phyloP scores from a whole-genome alignment of 2,329 filamentous ascomycete genomes.

The Trichoderma afroharzianum region DNA sequence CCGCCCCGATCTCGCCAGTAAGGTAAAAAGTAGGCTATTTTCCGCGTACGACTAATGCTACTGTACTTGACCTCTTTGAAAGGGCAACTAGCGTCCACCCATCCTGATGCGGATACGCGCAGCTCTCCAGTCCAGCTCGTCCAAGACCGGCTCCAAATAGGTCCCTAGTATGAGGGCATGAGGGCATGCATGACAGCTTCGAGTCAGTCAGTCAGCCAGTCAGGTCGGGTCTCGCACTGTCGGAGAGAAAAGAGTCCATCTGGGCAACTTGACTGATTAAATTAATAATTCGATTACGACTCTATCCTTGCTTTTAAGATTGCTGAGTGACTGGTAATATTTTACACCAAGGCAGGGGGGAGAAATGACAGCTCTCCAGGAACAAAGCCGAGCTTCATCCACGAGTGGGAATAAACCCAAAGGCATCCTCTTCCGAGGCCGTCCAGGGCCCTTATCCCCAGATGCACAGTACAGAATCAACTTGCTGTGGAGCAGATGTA shows the following conservation, averaged over 20 bases:
- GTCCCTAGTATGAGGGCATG: not conserved
- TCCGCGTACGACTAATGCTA: not conserved
- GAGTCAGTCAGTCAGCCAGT: slow-evolving; percentile 9
- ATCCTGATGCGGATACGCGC: not conserved
- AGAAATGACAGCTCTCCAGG: slow-evolving; percentile 6
- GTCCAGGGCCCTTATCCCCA: not conserved
- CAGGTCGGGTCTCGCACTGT: not conserved
- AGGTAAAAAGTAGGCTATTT: not conserved
- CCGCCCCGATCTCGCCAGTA: not conserved
- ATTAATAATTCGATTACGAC: not conserved
- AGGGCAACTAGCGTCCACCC: not conserved
- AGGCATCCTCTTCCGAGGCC: not conserved
- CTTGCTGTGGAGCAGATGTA: not conserved
- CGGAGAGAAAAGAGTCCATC: not conserved
- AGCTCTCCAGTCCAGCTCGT: not conserved
- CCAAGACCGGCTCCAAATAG: not conserved
- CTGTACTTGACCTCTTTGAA: not conserved
- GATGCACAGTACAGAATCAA: not conserved
- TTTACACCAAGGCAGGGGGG: not conserved
- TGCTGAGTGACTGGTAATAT: slow-evolving; percentile 7
- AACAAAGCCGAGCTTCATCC: slow-evolving; percentile 4
- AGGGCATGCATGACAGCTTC: not conserved
- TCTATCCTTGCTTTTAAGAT: slow-evolving; percentile 1
- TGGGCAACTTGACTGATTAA: not conserved
- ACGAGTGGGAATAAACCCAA: slow-evolving; percentile 3